Conservation (phyloP, 73 alveolate species). For the Breviolum minutum region DNA sequence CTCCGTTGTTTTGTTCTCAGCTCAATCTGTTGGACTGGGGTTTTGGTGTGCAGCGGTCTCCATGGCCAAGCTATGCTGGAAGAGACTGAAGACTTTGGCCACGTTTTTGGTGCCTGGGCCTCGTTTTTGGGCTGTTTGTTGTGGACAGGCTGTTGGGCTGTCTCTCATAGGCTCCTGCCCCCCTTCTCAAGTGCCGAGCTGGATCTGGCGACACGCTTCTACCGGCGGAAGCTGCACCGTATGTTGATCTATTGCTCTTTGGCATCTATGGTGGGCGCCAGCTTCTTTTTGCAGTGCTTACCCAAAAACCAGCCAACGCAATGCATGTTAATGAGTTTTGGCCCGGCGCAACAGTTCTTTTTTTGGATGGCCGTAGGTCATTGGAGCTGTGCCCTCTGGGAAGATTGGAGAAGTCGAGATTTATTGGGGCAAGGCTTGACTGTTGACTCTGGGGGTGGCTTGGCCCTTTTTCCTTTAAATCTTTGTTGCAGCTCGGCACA, state of each 20-base stretch:
- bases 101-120: background rate
- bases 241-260: background rate
- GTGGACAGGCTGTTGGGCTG: background rate
- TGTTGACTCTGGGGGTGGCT: background rate
- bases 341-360: slow-evolving; percentile 26
- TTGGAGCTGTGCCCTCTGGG: slow-evolving; percentile 38
- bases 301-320: background rate
- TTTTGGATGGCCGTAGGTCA: slow-evolving; percentile 64
- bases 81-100: background rate
- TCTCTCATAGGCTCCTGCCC: background rate
- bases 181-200: background rate
- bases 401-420: slow-evolving; percentile 7
- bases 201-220: background rate
- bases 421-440: slow-evolving; percentile 37
- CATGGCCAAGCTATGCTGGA: background rate
- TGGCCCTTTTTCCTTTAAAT: slow-evolving; percentile 42
- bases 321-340: slow-evolving; percentile 25
- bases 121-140: background rate
- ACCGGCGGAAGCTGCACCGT: slow-evolving; percentile 5
- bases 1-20: too few relatives aligned
- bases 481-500: slow-evolving; percentile 24
- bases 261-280: background rate
- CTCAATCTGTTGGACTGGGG: too few relatives aligned
- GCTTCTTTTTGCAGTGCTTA: background rate
- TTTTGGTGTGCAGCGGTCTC: too few relatives aligned